These are phyloP conservation scores for Fusarium torulosum DNA, from an alignment of 2,329 filamentous ascomycete genomes.

Conservation along the genomic window DNA sequence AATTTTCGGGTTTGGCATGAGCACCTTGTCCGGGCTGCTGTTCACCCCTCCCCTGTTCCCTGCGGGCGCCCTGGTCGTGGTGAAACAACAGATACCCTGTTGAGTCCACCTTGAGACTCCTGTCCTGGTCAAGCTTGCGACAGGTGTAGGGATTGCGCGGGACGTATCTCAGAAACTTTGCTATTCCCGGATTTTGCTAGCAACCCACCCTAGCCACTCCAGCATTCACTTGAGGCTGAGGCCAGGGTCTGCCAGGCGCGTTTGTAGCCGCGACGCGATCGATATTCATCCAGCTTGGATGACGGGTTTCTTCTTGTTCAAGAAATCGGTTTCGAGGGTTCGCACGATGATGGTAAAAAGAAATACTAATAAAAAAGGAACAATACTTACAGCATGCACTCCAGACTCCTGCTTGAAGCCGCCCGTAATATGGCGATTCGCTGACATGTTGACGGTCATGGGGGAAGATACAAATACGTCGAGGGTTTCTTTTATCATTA, in stretches of 20 bases:
- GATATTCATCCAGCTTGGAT: constrained; percentile 3
- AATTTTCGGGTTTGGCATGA: constrained; percentile 37
- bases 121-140: constrained; percentile 61
- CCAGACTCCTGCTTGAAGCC: constrained; percentile 51
- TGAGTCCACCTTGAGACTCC: constrained; percentile 59
- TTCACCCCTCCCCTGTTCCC: constrained; percentile 43
- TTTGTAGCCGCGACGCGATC: constrained; percentile 30
- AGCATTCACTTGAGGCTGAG: constrained; percentile 47
- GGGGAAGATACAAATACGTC: constrained; percentile 25
- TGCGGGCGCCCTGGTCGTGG: constrained; percentile 57
- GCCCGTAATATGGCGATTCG: constrained; percentile 47
- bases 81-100: constrained; percentile 67
- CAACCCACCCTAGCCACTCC: constrained; percentile 29
- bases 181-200: constrained; percentile 41
- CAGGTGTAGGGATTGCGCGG: constrained; percentile 47
- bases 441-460: constrained; percentile 50
- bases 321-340: background rate
- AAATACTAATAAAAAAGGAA: constrained; percentile 8
- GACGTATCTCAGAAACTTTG: constrained; percentile 30
- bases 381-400: constrained; percentile 48
- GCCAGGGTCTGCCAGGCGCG: constrained; percentile 32
- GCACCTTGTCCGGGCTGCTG: constrained; percentile 37
- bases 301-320: background rate
- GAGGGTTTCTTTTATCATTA: constrained; percentile 25
- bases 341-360: background rate